These are phyloP conservation scores for Cichorium intybus DNA, from an alignment of 140 eudicot genomes.

Conservation along the genomic window DNA sequence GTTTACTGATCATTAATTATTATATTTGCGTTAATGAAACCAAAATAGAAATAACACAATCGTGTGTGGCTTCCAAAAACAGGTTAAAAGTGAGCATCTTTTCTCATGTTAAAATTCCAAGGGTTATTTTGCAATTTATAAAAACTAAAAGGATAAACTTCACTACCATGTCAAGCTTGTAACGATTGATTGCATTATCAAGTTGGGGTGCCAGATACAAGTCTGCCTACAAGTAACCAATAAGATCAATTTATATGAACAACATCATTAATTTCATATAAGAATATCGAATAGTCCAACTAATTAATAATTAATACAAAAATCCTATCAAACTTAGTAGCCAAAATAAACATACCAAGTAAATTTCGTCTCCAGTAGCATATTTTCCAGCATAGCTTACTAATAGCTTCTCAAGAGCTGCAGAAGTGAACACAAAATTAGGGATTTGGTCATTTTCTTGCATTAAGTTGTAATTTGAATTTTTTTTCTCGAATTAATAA, in stretches of 20 bases:
- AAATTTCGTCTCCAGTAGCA: constrained; percentile 77
- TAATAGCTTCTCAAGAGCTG: constrained; percentile 80
- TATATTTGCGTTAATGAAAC: background rate
- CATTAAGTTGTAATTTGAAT: background rate
- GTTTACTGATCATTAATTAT: background rate
- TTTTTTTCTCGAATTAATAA: background rate
- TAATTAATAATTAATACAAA: background rate
- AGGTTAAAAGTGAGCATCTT: background rate
- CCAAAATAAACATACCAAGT: constrained; percentile 42
- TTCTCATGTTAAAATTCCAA: background rate
- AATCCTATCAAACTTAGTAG: background rate
- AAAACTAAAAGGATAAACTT: constrained; percentile 8
- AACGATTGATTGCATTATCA: constrained; percentile 61
- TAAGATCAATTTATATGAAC: background rate
- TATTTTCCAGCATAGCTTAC: constrained; percentile 59
- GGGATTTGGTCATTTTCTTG: background rate
- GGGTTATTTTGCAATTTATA: background rate
- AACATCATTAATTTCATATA: constrained; percentile 2
- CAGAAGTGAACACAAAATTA: constrained; percentile 25
- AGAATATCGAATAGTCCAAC: background rate
- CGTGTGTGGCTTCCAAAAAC: background rate
- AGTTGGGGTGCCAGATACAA: constrained; percentile 85
- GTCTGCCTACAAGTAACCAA: constrained; percentile 68
- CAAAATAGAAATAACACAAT: background rate
- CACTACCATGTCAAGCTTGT: constrained; percentile 59